A percentile compares a stretch with the other conserved stretches of the same genome.
Evolutionary conservation across 495 filamentous ascomycete genomes (phyloP).

Genomic region (Annulohypoxylon stygium): DNA sequence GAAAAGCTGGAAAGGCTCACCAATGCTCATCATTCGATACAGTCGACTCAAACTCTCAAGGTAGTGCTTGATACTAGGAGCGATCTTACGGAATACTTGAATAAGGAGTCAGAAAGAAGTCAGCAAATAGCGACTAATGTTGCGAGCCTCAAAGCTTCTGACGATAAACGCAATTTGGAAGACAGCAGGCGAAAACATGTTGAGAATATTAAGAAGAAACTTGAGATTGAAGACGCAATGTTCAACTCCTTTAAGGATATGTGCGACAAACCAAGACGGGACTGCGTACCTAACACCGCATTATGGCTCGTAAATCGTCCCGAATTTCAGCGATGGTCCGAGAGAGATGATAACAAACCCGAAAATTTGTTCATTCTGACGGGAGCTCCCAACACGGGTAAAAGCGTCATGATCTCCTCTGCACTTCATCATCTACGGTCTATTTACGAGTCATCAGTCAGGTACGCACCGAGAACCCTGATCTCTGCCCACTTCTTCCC

Average conservation of each 20-base stretch:
- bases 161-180: conserved; percentile 5
- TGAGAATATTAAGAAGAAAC: conserved; percentile 5
- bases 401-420: conserved; percentile 25
- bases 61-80: conserved; percentile 5
- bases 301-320: conserved; percentile 2
- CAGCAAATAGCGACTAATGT: conserved; percentile 10
- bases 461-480: conserved; percentile 19
- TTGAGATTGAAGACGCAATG: not conserved
- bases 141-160: not conserved
- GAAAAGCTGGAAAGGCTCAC: conserved; percentile 11
- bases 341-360: conserved; percentile 4
- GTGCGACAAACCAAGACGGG: conserved; percentile 14
- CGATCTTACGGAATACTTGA: conserved; percentile 1
- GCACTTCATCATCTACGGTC: conserved; percentile 45
- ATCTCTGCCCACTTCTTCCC: conserved; percentile 46
- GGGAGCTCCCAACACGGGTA: not conserved
- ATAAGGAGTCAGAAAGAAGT: conserved; percentile 6
- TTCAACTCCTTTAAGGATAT: conserved; percentile 2
- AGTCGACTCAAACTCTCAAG: conserved; percentile 3
- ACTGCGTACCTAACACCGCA: conserved; percentile 5
- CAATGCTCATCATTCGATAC: conserved; percentile 5
- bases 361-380: not conserved
- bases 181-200: conserved; percentile 1
- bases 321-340: conserved; percentile 11
- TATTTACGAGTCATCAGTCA: conserved; percentile 7